Percentiles rank a stretch among this genome's conserved stretches.
phyloP scores from a whole-genome alignment of 2,329 filamentous ascomycete species.

The Aspergillus ibericus region DNA sequence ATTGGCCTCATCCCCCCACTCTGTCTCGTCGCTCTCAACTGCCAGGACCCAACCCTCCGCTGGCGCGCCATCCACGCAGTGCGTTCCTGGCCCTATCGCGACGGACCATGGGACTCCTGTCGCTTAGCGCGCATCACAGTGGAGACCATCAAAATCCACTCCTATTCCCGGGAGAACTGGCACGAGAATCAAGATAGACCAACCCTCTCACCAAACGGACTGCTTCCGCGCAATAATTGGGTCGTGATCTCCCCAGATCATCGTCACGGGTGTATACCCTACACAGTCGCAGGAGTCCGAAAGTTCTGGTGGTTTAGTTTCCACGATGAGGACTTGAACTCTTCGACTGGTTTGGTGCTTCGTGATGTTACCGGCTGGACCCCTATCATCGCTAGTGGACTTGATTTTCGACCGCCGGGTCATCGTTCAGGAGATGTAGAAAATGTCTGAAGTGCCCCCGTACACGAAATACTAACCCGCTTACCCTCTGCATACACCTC shows the following conservation, averaged over 20 bases:
- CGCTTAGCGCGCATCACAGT: slow-evolving; percentile 29
- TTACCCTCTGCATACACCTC: too few relatives aligned
- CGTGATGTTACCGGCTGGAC: not conserved
- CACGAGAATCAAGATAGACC: not conserved
- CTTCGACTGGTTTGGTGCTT: not conserved
- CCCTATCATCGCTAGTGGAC: not conserved
- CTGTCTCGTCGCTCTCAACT: slow-evolving; percentile 34
- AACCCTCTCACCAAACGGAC: not conserved
- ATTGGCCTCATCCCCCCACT: slow-evolving; percentile 34
- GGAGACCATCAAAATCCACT: slow-evolving; percentile 21
- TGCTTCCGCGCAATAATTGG: not conserved
- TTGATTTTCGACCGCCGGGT: not conserved
- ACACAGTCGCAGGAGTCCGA: not conserved
- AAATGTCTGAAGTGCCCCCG: too few relatives aligned
- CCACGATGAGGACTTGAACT: not conserved
- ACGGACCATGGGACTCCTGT: slow-evolving; percentile 38
- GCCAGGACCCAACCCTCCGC: slow-evolving; percentile 26
- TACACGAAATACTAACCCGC: too few relatives aligned
- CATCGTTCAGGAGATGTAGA: too few relatives aligned
- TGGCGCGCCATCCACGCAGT: slow-evolving; percentile 31
- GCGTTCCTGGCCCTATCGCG: slow-evolving; percentile 30
- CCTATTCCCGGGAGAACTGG: not conserved
- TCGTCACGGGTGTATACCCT: not conserved
- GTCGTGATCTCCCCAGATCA: not conserved
- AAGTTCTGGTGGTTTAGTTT: not conserved